Conservation (phyloP, 31 red algal species). For the Pterothamnion heteromorphum region DNA sequence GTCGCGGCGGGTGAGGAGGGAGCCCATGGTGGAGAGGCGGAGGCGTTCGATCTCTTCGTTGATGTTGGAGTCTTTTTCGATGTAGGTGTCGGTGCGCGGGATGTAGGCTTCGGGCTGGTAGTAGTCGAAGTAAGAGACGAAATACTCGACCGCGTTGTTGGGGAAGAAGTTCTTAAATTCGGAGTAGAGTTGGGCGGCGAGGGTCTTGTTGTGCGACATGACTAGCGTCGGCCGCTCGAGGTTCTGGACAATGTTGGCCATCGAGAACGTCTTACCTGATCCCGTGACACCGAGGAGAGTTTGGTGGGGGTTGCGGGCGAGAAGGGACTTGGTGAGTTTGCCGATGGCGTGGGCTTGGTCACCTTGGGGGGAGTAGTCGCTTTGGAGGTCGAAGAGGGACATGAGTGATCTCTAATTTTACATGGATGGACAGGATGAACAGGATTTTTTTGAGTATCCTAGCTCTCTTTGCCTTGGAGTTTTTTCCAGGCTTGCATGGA, state of each 20-base stretch:
- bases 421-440: too few relatives aligned
- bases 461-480: too few relatives aligned
- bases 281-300: slow-evolving; percentile 73
- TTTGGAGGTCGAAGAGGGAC: background rate
- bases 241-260: slow-evolving; percentile 76
- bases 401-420: too few relatives aligned
- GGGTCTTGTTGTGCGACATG: slow-evolving; percentile 86
- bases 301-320: too few relatives aligned
- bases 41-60: slow-evolving; percentile 77
- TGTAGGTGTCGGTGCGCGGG: slow-evolving; percentile 69
- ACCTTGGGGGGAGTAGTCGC: background rate
- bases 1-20: slow-evolving; percentile 68
- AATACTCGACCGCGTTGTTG: slow-evolving; percentile 74
- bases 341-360: slow-evolving; percentile 62
- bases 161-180: slow-evolving; percentile 80
- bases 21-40: slow-evolving; percentile 68
- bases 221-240: slow-evolving; percentile 66
- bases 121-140: slow-evolving; percentile 78
- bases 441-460: too few relatives aligned
- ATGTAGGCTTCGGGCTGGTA: slow-evolving; percentile 89
- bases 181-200: slow-evolving; percentile 73
- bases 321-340: background rate
- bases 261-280: slow-evolving; percentile 88
- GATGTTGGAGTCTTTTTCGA: slow-evolving; percentile 66
- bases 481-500: too few relatives aligned